Percentiles rank a stretch among this genome's conserved stretches.
Evolutionary conservation across 2,329 filamentous ascomycete genomes (phyloP).

Genomic region (Trichoderma sp.): DNA sequence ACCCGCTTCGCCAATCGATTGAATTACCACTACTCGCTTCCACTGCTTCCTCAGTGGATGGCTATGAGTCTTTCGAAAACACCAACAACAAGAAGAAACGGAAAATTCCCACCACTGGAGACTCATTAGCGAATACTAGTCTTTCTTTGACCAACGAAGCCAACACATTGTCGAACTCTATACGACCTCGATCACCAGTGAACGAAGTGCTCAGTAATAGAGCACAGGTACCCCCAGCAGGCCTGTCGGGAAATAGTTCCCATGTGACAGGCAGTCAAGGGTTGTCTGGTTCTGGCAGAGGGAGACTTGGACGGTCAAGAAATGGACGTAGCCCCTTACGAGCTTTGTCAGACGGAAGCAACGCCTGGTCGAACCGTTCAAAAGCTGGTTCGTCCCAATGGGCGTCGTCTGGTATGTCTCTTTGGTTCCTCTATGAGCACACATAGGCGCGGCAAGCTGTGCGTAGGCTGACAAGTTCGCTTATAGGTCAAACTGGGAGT

Average conservation of each 20-base stretch:
- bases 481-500: slow-evolving; percentile 8
- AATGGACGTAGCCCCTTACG: slow-evolving; percentile 62
- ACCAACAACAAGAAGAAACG: slow-evolving; percentile 99
- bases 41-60: slow-evolving; percentile 70
- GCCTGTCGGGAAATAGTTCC: slow-evolving; percentile 43
- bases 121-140: slow-evolving; percentile 50
- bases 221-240: slow-evolving; percentile 23
- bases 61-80: slow-evolving; percentile 97
- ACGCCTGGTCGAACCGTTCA: slow-evolving; percentile 51
- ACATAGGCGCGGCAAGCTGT: neutral
- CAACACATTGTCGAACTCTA: slow-evolving; percentile 36
- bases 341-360: slow-evolving; percentile 56
- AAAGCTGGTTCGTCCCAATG: slow-evolving; percentile 46
- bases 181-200: slow-evolving; percentile 24
- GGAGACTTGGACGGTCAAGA: slow-evolving; percentile 69
- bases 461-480: neutral
- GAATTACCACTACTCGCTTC: slow-evolving; percentile 61
- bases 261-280: slow-evolving; percentile 53
- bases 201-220: slow-evolving; percentile 34
- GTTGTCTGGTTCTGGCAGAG: slow-evolving; percentile 80
- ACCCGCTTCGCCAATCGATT: slow-evolving; percentile 41
- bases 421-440: neutral
- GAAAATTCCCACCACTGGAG: slow-evolving; percentile 89
- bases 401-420: slow-evolving; percentile 46
- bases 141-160: slow-evolving; percentile 41